These are phyloP conservation scores for Filosporella fistucella DNA, from an alignment of 495 filamentous ascomycete species.

Conservation along the genomic window DNA sequence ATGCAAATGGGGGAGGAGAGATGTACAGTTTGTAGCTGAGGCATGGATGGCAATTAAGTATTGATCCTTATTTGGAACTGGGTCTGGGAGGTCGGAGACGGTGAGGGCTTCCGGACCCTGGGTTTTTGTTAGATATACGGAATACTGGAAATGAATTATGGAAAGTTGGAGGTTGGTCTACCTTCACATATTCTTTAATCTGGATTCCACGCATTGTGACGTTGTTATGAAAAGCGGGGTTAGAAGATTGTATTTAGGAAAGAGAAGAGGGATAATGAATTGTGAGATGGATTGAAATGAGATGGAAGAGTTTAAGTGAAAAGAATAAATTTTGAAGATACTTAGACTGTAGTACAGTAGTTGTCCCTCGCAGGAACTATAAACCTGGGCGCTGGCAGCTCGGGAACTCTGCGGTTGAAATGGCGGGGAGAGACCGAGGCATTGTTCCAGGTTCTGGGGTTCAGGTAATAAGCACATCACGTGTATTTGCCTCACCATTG, in stretches of 20 bases:
- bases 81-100: slow-evolving; percentile 68
- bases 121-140: slow-evolving; percentile 3
- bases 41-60: slow-evolving; percentile 90
- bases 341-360: too few species aligned
- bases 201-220: slow-evolving; percentile 77
- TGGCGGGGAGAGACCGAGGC: too few species aligned
- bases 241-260: too few species aligned
- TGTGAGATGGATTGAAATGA: background rate
- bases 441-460: background rate
- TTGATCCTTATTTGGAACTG: slow-evolving; percentile 60
- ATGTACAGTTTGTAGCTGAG: slow-evolving; percentile 90
- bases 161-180: slow-evolving; percentile 23
- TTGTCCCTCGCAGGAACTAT: too few species aligned
- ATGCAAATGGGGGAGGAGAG: too few species aligned
- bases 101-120: slow-evolving; percentile 76
- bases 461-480: too few species aligned
- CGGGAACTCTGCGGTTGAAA: too few species aligned
- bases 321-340: too few species aligned
- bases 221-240: background rate
- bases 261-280: too few species aligned
- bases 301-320: background rate
- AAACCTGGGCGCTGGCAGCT: too few species aligned
- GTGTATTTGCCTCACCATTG: too few species aligned
- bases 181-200: slow-evolving; percentile 78
- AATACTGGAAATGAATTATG: slow-evolving; percentile 1